Percentiles rank a stretch among this genome's conserved stretches.
Conservation (phyloP, 805 yeast species). For the Sugiyamaella marilandica region DNA sequence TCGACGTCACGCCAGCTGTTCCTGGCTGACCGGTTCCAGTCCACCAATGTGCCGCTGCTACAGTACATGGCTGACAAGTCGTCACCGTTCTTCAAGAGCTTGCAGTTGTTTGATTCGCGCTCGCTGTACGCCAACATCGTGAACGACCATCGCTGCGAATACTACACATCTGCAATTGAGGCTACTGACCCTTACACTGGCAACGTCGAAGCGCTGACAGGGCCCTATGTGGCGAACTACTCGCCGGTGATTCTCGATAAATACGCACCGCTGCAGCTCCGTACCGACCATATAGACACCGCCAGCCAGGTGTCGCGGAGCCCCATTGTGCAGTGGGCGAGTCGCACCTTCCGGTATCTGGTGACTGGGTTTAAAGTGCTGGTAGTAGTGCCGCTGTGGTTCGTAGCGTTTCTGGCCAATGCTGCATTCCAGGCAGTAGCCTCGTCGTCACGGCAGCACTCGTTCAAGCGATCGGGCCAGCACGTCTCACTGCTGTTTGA, state of each 20-base stretch:
- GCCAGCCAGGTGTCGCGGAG: not conserved
- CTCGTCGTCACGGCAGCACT: conserved; percentile 36
- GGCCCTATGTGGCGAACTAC: conserved; percentile 44
- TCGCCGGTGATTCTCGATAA: conserved; percentile 38
- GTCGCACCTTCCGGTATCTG: conserved; percentile 39
- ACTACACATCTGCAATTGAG: conserved; percentile 77
- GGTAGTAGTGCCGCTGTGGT: conserved; percentile 60
- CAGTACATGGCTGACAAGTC: conserved; percentile 59
- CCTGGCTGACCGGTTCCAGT: conserved; percentile 31
- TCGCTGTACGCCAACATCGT: conserved; percentile 69
- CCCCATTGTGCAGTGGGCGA: not conserved
- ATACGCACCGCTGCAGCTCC: not conserved
- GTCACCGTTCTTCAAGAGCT: conserved; percentile 56
- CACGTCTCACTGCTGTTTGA: conserved; percentile 4
- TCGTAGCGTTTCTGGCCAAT: conserved; percentile 49
- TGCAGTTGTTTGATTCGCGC: conserved; percentile 48
- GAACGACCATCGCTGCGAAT: conserved; percentile 75
- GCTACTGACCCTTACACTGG: conserved; percentile 19
- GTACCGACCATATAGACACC: not conserved
- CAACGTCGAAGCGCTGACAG: conserved; percentile 6
- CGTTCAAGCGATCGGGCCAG: conserved; percentile 12
- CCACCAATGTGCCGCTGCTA: conserved; percentile 47
- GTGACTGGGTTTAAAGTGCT: conserved; percentile 42
- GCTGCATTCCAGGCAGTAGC: conserved; percentile 39
- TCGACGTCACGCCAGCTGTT: conserved; percentile 73